Percentiles rank a stretch among this genome's conserved stretches.
Evolutionary conservation across 2,329 filamentous ascomycete species (phyloP).

Genomic region (Penicillium psychrosexuale): DNA sequence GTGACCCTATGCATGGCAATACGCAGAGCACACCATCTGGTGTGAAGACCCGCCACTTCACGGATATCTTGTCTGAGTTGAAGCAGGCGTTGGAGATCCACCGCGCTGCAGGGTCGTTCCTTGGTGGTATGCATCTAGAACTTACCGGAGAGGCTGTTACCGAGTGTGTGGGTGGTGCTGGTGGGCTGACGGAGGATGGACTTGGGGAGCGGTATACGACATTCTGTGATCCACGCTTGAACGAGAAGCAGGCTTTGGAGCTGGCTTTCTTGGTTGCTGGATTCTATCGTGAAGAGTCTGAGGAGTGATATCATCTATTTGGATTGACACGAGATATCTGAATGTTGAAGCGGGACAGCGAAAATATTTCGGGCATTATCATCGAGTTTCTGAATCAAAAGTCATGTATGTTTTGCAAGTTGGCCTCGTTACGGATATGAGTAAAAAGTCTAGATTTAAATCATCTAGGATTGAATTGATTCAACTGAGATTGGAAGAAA

Average conservation of each 20-base stretch:
- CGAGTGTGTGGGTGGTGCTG: constrained; percentile 88
- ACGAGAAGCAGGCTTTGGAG: constrained; percentile 97
- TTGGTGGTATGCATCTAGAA: constrained; percentile 93
- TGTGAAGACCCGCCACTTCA: constrained; percentile 90
- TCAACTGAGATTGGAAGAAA: background rate
- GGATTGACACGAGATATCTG: background rate
- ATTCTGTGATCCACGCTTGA: constrained; percentile 91
- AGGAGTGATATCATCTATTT: constrained; percentile 7
- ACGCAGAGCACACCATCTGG: constrained; percentile 65
- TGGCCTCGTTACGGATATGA: background rate
- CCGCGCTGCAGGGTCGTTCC: constrained; percentile 74
- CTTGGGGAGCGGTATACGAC: constrained; percentile 88
- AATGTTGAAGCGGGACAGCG: background rate
- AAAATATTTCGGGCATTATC: background rate
- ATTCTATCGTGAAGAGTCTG: constrained; percentile 59
- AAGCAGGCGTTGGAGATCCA: constrained; percentile 81
- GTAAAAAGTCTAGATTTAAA: background rate
- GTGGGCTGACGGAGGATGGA: constrained; percentile 82
- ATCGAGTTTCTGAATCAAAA: background rate
- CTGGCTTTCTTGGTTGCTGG: constrained; percentile 90
- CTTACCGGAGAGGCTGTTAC: constrained; percentile 94
- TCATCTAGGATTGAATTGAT: background rate
- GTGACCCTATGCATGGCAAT: constrained; percentile 96
- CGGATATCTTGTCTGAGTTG: constrained; percentile 84
- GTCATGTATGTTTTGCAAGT: background rate